A percentile compares a stretch with the other conserved stretches of the same genome.
phyloP scores from a whole-genome alignment of 208 protist genomes.

The Leptomonas seymouri region DNA sequence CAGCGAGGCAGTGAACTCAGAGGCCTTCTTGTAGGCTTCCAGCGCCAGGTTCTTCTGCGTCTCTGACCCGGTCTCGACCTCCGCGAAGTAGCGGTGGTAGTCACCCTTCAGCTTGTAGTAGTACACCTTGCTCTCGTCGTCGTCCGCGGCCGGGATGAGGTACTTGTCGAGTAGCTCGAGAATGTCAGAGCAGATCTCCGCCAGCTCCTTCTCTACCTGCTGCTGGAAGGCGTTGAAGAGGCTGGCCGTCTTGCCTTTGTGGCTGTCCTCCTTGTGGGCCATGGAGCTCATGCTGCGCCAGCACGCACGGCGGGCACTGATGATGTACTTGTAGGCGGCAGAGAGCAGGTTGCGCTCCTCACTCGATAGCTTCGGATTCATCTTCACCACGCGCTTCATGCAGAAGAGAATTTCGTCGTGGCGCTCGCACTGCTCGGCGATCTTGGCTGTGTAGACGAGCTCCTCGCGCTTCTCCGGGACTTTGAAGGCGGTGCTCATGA shows the following conservation, averaged over 20 bases:
- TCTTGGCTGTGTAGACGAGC: slow-evolving; percentile 96
- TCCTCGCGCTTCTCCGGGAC: slow-evolving; percentile 93
- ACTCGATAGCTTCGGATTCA: slow-evolving; percentile 94
- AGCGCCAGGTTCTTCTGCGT: slow-evolving; percentile 90
- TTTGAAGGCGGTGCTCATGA: slow-evolving; percentile 53
- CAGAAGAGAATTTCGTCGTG: slow-evolving; percentile 99
- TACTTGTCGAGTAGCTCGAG: slow-evolving; percentile 96
- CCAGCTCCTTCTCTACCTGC: slow-evolving; percentile 98
- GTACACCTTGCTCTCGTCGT: slow-evolving; percentile 90
- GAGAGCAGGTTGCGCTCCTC: slow-evolving; percentile 99
- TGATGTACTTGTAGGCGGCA: slow-evolving; percentile 99
- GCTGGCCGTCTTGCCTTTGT: slow-evolving; percentile 90
- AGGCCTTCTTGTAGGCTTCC: slow-evolving; percentile 90
- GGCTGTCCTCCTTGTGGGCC: slow-evolving; percentile 95
- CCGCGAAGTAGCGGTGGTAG: slow-evolving; percentile 98
- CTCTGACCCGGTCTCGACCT: slow-evolving; percentile 84
- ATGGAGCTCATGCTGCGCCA: slow-evolving; percentile 99
- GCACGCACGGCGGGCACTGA: slow-evolving; percentile 98
- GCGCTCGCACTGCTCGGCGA: slow-evolving; percentile 99
- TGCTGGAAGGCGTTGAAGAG: slow-evolving; percentile 96
- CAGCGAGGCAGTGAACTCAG: slow-evolving; percentile 79
- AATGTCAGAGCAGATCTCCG: slow-evolving; percentile 97
- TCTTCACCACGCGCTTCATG: slow-evolving; percentile 97
- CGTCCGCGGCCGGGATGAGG: slow-evolving; percentile 93
- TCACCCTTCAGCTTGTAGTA: slow-evolving; percentile 97